A percentile compares a stretch with the other conserved stretches of the same genome.
These are phyloP conservation scores for Eucalyptus cloeziana DNA, from an alignment of 345 rosid species.

Conservation along the genomic window DNA sequence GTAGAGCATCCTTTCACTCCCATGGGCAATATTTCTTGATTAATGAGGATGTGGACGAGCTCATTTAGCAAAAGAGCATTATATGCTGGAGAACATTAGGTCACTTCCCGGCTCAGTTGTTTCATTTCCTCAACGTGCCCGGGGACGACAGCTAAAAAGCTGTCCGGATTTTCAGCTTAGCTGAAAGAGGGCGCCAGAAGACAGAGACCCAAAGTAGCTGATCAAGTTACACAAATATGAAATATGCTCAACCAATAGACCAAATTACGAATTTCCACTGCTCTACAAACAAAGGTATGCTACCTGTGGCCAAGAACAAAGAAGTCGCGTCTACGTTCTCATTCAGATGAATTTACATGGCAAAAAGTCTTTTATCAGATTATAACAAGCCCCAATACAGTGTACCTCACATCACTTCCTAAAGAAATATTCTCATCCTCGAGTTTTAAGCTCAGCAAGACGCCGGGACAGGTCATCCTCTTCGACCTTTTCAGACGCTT, in stretches of 20 bases:
- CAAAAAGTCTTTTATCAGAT: not conserved
- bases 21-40: not conserved
- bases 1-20: not conserved
- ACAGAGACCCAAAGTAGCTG: not conserved
- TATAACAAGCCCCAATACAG: not conserved
- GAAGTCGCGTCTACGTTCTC: not conserved
- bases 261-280: not conserved
- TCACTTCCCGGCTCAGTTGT: not conserved
- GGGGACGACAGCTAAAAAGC: not conserved
- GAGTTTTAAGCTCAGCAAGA: slow-evolving; percentile 92
- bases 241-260: not conserved
- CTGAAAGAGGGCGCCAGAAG: not conserved
- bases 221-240: not conserved
- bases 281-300: not conserved
- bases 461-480: slow-evolving; percentile 97
- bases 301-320: not conserved
- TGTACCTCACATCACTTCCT: not conserved
- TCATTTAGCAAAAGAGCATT: not conserved
- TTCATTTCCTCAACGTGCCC: not conserved
- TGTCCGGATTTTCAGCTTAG: not conserved
- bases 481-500: slow-evolving; percentile 69
- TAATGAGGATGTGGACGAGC: not conserved
- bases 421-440: slow-evolving; percentile 29
- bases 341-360: not conserved
- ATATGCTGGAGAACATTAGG: not conserved